Conservation (phyloP, 2,329 filamentous ascomycete species). For the Cercospora beticola region DNA sequence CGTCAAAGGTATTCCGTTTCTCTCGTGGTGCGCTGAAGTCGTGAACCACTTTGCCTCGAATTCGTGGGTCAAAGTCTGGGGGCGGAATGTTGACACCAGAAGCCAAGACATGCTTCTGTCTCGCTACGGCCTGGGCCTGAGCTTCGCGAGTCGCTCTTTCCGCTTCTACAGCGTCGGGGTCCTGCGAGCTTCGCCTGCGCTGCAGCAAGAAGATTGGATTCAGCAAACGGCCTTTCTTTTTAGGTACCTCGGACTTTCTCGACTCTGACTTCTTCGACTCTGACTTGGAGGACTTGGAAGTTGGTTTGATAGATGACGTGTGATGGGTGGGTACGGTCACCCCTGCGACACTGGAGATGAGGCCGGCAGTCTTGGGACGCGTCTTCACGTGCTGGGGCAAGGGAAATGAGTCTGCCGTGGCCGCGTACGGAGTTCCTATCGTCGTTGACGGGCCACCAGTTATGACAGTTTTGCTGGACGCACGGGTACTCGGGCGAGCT, state of each 20-base stretch:
- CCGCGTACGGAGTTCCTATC: conserved; percentile 35
- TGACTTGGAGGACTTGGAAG: conserved; percentile 10
- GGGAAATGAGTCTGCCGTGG: conserved; percentile 34
- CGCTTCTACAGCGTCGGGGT: conserved; percentile 23
- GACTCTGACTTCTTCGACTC: conserved; percentile 9
- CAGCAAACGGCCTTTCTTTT: conserved; percentile 44
- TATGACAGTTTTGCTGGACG: conserved; percentile 22
- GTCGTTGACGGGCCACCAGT: conserved; percentile 23
- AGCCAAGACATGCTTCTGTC: conserved; percentile 52
- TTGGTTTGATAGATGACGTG: conserved; percentile 25
- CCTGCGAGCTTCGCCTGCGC: conserved; percentile 53
- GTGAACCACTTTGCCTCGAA: conserved; percentile 62
- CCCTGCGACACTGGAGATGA: conserved; percentile 36
- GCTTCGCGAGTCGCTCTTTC: conserved; percentile 26
- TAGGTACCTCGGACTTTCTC: conserved; percentile 37
- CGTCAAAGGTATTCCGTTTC: conserved; percentile 34
- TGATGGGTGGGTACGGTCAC: conserved; percentile 39
- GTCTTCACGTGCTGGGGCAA: conserved; percentile 37
- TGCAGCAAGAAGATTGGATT: conserved; percentile 63
- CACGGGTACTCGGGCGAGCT: conserved; percentile 28
- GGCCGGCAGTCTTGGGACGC: conserved; percentile 34
- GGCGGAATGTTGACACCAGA: conserved; percentile 52
- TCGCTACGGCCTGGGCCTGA: conserved; percentile 46
- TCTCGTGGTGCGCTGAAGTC: conserved; percentile 63
- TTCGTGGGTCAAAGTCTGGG: conserved; percentile 63